phyloP scores from a whole-genome alignment of 257 asterid genomes.

The Solanum arcanum region DNA sequence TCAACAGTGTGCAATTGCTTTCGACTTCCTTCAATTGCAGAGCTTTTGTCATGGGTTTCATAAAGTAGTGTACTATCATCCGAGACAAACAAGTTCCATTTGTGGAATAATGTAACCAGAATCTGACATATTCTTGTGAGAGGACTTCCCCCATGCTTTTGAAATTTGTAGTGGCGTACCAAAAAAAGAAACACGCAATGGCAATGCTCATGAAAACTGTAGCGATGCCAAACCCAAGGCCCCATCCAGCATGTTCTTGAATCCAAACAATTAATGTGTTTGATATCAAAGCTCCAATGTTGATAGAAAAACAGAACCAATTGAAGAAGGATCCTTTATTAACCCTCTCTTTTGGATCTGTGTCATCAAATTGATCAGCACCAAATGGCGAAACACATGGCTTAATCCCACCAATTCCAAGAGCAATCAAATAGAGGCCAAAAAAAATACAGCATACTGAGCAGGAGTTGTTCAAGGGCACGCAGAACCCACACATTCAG shows the following conservation, averaged over 20 bases:
- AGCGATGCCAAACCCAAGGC: constrained; percentile 90
- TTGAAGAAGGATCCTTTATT: constrained; percentile 91
- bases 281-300: constrained; percentile 76
- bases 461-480: constrained; percentile 75
- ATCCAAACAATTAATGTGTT: constrained; percentile 86
- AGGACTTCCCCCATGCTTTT: constrained; percentile 95
- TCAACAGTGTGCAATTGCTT: constrained; percentile 77
- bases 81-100: constrained; percentile 47
- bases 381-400: constrained; percentile 95
- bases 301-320: constrained; percentile 86
- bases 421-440: constrained; percentile 81
- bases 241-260: constrained; percentile 95
- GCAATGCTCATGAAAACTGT: constrained; percentile 65
- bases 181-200: constrained; percentile 57
- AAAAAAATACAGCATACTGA: constrained; percentile 63
- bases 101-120: constrained; percentile 55
- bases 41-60: constrained; percentile 62
- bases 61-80: constrained; percentile 46
- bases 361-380: constrained; percentile 93
- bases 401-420: constrained; percentile 93
- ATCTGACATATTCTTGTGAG: constrained; percentile 88
- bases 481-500: constrained; percentile 57
- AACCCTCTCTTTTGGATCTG: constrained; percentile 67
- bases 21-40: constrained; percentile 87
- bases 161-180: constrained; percentile 84